Evolutionary conservation across 148 eudicot genomes (phyloP), one percentile per base, ranked within the genome.

Genomic region (Rhododendron henanense): DNA sequence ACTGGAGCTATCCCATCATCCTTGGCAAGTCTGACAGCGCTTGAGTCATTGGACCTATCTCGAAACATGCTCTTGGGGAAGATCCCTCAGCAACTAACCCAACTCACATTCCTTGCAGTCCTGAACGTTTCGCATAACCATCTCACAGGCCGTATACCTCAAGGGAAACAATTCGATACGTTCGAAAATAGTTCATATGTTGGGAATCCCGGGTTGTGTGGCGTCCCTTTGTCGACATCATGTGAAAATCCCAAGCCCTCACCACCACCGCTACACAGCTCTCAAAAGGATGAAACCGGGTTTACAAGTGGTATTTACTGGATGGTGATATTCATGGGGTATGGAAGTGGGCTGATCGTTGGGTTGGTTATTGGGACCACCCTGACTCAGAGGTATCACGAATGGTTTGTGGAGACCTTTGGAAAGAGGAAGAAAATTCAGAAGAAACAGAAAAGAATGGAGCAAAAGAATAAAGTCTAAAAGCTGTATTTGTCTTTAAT

Each of bases 21-120:
- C n/a, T 33, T 92, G 25, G 88, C 87, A 11, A 85, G 84, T 77
- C 85, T 90, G 2, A 51, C 18, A 15, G 6, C 87, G 21, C 88
- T 92, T 3, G 90, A 91, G 23, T 87, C 90, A 0, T 78, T 91
- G 28, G 93, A 92, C 74, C 88, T 91, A 25, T 91, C 93, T 9
- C 71, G 18, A 1, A 92, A 92, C 82, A 28, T 28, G 81, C 91
- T 92, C 69, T 83, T 89, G 1, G 92, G 92, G 5, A 57, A 63
- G 25, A 91, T 92, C 55, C 94, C 94, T 81, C 88, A 67, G 10
- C 81, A 71, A 67, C 73, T 92, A 4, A 44, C 80, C 33, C 78
- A 85, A 10, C 78, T 91, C 21, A 87, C 85, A 13, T 90, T 83
- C 57, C 90, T 92, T 2, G 87, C 10, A 67, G 47, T 88, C 44